Conservation (phyloP, 345 rosid genomes). For the Cardamine resedifolia region DNA sequence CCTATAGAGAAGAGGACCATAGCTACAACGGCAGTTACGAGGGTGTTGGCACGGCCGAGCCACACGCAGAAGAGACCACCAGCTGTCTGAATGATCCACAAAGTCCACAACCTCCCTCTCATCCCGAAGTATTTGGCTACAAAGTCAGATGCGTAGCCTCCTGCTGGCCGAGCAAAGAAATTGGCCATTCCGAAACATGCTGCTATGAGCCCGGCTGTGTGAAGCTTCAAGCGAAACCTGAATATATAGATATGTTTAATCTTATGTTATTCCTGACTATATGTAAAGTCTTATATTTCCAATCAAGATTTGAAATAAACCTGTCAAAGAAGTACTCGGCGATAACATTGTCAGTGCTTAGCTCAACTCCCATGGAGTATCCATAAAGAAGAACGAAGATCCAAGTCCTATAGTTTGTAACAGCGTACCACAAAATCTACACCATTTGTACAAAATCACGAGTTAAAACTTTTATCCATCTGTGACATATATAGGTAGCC, state of each 20-base stretch:
- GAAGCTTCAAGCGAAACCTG: slow-evolving; percentile 48
- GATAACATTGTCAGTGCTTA: slow-evolving; percentile 64
- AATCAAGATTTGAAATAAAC: slow-evolving; percentile 13
- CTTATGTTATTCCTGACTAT: neutral
- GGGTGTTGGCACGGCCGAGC: slow-evolving; percentile 45
- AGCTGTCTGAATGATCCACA: slow-evolving; percentile 53
- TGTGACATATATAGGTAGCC: too few relatives aligned
- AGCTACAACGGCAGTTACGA: slow-evolving; percentile 37
- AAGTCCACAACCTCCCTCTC: slow-evolving; percentile 56
- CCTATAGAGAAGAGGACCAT: slow-evolving; percentile 59
- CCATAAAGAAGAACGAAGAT: slow-evolving; percentile 63
- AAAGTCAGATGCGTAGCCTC: slow-evolving; percentile 49
- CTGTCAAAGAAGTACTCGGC: slow-evolving; percentile 74
- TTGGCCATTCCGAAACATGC: slow-evolving; percentile 64
- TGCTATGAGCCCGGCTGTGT: slow-evolving; percentile 54
- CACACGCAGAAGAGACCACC: slow-evolving; percentile 61
- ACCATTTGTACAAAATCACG: neutral
- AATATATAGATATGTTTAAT: neutral
- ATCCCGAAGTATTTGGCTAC: slow-evolving; percentile 49
- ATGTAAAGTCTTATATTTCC: neutral
- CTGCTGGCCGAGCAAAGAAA: slow-evolving; percentile 52
- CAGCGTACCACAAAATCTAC: slow-evolving; percentile 56
- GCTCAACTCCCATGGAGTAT: slow-evolving; percentile 64
- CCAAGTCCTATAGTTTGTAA: slow-evolving; percentile 68
- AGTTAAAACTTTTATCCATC: neutral